A percentile compares a stretch with the other conserved stretches of the same genome.
Evolutionary conservation across 2,329 filamentous ascomycete genomes (phyloP).

Genomic region (Scortechinia acanthostroma): DNA sequence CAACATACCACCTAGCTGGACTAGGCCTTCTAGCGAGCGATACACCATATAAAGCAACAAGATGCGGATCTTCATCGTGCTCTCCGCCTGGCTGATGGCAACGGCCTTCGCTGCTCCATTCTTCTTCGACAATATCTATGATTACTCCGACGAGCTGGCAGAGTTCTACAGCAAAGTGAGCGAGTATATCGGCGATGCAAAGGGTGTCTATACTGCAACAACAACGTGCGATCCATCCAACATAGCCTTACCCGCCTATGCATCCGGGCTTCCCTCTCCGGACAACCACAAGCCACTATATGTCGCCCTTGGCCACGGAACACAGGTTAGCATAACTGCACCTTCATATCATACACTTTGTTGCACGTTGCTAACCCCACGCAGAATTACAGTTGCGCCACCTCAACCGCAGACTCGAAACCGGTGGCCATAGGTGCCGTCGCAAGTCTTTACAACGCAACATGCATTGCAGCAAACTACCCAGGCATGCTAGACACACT

Average conservation of each 20-base stretch:
- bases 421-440: not conserved
- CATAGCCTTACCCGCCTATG: not conserved
- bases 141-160: too few species aligned
- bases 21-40: too few species aligned
- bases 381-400: not conserved
- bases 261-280: not conserved
- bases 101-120: too few species aligned
- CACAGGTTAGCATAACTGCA: slow-evolving; percentile 1
- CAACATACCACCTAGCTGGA: too few species aligned
- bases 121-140: too few species aligned
- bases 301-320: not conserved
- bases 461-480: not conserved
- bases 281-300: not conserved
- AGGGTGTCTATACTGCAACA: not conserved
- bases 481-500: not conserved
- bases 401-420: not conserved
- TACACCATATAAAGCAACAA: too few species aligned
- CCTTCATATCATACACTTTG: too few species aligned
- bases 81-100: too few species aligned
- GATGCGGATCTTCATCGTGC: too few species aligned
- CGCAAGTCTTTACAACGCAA: slow-evolving; percentile 1
- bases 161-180: not conserved
- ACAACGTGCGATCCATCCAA: not conserved
- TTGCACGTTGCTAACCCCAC: too few species aligned
- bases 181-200: not conserved